A percentile compares a stretch with the other conserved stretches of the same genome.
Conservation (phyloP, 2,329 filamentous ascomycete species). For the Microascus cirrosus region DNA sequence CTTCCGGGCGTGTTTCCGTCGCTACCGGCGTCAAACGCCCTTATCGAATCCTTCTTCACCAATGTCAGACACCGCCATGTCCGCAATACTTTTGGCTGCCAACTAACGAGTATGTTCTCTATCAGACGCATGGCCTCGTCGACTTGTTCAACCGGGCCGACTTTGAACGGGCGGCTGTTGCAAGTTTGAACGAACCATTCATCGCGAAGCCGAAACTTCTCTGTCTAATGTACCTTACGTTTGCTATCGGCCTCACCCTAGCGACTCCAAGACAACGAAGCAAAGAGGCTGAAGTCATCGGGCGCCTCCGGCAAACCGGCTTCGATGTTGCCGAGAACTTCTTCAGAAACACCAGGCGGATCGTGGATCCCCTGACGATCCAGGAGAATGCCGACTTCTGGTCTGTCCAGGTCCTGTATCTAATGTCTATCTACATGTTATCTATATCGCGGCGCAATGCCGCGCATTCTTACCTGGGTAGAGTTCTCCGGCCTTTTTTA, state of each 20-base stretch:
- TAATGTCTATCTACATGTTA: constrained; percentile 56
- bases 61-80: constrained; percentile 29
- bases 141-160: constrained; percentile 43
- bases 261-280: constrained; percentile 39
- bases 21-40: constrained; percentile 35
- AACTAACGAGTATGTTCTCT: background rate
- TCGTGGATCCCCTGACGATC: constrained; percentile 31
- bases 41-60: constrained; percentile 49
- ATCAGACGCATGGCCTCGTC: constrained; percentile 46
- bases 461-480: constrained; percentile 51
- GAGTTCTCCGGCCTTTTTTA: constrained; percentile 7
- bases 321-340: constrained; percentile 49
- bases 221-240: constrained; percentile 49
- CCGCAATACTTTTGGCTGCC: background rate
- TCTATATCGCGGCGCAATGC: constrained; percentile 50
- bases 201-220: constrained; percentile 36
- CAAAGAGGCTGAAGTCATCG: constrained; percentile 36
- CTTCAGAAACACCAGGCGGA: constrained; percentile 45
- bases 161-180: constrained; percentile 37
- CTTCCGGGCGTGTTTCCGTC: constrained; percentile 2
- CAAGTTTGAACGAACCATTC: constrained; percentile 43
- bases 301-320: constrained; percentile 34
- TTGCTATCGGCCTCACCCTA: constrained; percentile 51
- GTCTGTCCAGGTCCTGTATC: constrained; percentile 50
- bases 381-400: constrained; percentile 54